Conservation (phyloP, 164 flowering plant species). For the Magnolia changhungtana region DNA sequence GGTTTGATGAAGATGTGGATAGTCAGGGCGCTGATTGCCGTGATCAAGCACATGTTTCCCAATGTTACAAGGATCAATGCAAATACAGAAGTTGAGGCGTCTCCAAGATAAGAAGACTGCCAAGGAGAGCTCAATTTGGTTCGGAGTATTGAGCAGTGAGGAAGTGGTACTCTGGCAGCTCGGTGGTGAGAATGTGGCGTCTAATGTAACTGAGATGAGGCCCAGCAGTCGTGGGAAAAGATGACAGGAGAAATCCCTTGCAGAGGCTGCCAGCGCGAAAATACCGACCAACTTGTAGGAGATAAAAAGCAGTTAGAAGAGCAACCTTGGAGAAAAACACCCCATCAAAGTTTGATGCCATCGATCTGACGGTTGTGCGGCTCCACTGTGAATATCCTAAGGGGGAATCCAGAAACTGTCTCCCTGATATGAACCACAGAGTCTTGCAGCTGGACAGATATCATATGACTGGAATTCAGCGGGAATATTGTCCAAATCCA, state of each 20-base stretch:
- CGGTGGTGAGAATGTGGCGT: slow-evolving; percentile 53
- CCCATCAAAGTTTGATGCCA: slow-evolving; percentile 18
- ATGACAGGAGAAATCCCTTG: slow-evolving; percentile 34
- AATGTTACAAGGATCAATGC: slow-evolving; percentile 74
- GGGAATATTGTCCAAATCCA: slow-evolving; percentile 23
- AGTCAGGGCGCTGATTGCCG: slow-evolving; percentile 56
- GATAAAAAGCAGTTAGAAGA: slow-evolving; percentile 31
- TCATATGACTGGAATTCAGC: slow-evolving; percentile 26
- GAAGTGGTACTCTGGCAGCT: slow-evolving; percentile 51
- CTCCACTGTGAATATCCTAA: slow-evolving; percentile 15
- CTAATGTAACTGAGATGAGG: slow-evolving; percentile 51
- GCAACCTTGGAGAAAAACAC: slow-evolving; percentile 33
- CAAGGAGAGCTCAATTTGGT: slow-evolving; percentile 78
- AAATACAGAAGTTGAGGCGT: slow-evolving; percentile 66
- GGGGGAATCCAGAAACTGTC: slow-evolving; percentile 22
- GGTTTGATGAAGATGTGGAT: slow-evolving; percentile 49
- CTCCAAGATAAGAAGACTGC: slow-evolving; percentile 85
- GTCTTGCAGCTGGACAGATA: slow-evolving; percentile 20
- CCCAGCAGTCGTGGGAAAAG: slow-evolving; percentile 27
- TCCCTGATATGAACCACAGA: slow-evolving; percentile 45
- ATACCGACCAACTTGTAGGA: slow-evolving; percentile 9
- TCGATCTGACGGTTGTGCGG: slow-evolving; percentile 17
- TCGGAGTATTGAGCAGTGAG: slow-evolving; percentile 62
- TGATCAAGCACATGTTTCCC: slow-evolving; percentile 89
- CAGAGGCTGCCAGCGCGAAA: slow-evolving; percentile 6